Evolutionary conservation across 805 yeast genomes (phyloP).

Genomic region (Lipomyces starkeyi): DNA sequence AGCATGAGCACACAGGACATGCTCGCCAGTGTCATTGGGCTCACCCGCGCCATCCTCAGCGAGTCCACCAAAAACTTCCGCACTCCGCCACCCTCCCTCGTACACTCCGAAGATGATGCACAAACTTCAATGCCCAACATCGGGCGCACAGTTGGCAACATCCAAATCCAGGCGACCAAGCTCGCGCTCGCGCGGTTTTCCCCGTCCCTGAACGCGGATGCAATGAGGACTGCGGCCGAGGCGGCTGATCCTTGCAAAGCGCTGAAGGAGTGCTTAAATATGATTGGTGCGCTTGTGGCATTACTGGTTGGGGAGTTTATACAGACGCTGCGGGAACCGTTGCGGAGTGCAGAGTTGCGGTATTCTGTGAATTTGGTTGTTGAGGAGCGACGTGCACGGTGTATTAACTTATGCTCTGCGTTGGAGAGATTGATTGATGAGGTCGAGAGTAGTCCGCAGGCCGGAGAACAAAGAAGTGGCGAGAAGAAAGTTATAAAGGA

Average conservation of each 20-base stretch:
- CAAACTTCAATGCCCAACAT: conserved; percentile 10
- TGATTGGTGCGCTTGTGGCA: conserved; percentile 17
- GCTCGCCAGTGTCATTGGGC: background rate
- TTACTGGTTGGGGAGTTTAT: conserved; percentile 15
- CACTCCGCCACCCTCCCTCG: background rate
- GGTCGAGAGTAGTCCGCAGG: conserved; percentile 11
- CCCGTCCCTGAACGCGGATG: conserved; percentile 17
- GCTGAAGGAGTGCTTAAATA: conserved; percentile 14
- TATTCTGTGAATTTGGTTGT: conserved; percentile 12
- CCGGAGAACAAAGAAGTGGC: background rate
- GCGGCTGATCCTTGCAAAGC: conserved; percentile 12
- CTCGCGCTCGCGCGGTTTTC: conserved; percentile 31
- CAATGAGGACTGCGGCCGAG: conserved; percentile 4
- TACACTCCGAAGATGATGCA: background rate
- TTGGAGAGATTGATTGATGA: conserved; percentile 25
- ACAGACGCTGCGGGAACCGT: background rate
- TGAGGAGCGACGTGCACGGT: conserved; percentile 15
- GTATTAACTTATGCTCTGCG: conserved; percentile 19
- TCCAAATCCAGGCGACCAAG: conserved; percentile 29
- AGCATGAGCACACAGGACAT: background rate
- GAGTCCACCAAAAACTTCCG: background rate
- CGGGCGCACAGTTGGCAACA: conserved; percentile 24
- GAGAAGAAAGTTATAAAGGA: background rate
- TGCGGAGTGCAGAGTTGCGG: conserved; percentile 9
- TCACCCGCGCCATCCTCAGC: conserved; percentile 5